Percentiles rank a stretch among this genome's conserved stretches.
Conservation (phyloP, 1,284 basidiomycete genomes). For the Trichosporon sp. region DNA sequence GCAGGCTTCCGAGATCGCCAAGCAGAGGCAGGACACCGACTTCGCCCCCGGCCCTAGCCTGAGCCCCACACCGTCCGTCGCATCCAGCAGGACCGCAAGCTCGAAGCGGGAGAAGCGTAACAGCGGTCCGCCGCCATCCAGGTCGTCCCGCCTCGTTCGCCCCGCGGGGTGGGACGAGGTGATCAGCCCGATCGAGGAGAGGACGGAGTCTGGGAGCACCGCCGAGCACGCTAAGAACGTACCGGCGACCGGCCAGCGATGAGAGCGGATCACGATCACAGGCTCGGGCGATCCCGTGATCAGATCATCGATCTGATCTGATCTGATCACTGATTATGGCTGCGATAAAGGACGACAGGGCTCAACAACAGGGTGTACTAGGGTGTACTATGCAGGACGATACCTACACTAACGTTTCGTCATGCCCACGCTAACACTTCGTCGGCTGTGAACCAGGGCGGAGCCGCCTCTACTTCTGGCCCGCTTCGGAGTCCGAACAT, state of each 20-base stretch:
- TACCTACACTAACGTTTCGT: not conserved
- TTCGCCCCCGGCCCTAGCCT: not conserved
- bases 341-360: not conserved
- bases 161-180: not conserved
- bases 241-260: not conserved
- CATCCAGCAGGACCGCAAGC: not conserved
- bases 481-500: too few species aligned
- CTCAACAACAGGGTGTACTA: not conserved
- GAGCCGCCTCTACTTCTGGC: too few species aligned
- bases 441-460: too few species aligned
- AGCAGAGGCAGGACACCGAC: not conserved
- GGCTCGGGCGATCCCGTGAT: not conserved
- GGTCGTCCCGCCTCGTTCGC: not conserved
- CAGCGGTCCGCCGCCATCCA: not conserved
- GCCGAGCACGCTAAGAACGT: not conserved
- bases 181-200: not conserved
- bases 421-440: too few species aligned
- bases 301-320: not conserved
- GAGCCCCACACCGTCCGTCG: too few species aligned
- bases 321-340: too few species aligned
- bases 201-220: not conserved
- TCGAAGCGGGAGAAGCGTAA: not conserved
- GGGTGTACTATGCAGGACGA: not conserved
- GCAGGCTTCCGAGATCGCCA: not conserved
- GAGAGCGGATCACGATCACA: not conserved